Percentiles rank a stretch among this genome's conserved stretches.
Conservation (phyloP, 1,284 basidiomycete genomes). For the Polyporus tsugae region DNA sequence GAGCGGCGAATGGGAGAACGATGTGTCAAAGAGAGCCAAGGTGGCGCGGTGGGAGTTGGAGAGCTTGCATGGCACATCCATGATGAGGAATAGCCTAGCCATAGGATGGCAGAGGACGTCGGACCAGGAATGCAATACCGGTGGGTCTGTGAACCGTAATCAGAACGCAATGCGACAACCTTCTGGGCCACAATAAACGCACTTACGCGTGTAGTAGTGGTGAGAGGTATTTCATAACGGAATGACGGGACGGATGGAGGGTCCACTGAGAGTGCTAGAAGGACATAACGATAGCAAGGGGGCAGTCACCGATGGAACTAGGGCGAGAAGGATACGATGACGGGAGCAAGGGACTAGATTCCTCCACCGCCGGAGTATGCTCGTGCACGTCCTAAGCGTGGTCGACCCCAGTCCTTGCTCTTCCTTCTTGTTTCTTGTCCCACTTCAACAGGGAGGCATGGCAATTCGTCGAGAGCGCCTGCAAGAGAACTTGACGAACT, state of each 20-base stretch:
- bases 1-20: slow-evolving; percentile 5
- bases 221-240: background rate
- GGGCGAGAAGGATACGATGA: background rate
- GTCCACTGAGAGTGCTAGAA: background rate
- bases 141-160: background rate
- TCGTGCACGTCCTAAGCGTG: slow-evolving; percentile 27
- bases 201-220: background rate
- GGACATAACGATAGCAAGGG: background rate
- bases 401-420: slow-evolving; percentile 26
- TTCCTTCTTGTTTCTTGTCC: slow-evolving; percentile 16
- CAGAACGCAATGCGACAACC: background rate
- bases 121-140: background rate
- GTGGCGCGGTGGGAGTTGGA: background rate
- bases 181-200: slow-evolving; percentile 4
- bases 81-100: slow-evolving; percentile 1
- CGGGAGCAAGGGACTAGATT: slow-evolving; percentile 16
- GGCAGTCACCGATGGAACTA: background rate
- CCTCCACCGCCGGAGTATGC: slow-evolving; percentile 33
- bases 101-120: background rate
- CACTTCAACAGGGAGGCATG: background rate
- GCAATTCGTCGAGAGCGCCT: slow-evolving; percentile 25
- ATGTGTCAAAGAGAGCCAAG: slow-evolving; percentile 1
- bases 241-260: background rate
- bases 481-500: slow-evolving; percentile 31
- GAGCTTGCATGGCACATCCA: slow-evolving; percentile 7